These are phyloP conservation scores for Penicillium sp. DNA, from an alignment of 2,329 filamentous ascomycete species.

Conservation along the genomic window DNA sequence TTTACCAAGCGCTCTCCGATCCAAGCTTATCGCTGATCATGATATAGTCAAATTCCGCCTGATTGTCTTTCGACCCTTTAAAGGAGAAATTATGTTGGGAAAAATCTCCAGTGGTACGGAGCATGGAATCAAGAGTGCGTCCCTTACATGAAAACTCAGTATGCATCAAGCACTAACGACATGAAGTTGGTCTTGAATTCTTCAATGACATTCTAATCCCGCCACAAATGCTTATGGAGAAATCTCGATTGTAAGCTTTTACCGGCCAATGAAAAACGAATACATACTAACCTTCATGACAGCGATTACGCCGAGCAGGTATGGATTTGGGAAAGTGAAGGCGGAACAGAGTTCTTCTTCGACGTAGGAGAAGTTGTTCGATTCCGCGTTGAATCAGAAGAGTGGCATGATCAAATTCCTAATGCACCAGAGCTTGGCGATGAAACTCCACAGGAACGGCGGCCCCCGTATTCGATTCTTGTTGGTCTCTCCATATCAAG, in stretches of 20 bases:
- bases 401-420: slow-evolving; percentile 87
- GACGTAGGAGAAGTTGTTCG: slow-evolving; percentile 87
- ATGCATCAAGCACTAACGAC: slow-evolving; percentile 11
- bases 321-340: slow-evolving; percentile 78
- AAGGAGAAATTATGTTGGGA: slow-evolving; percentile 85
- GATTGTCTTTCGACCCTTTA: slow-evolving; percentile 92
- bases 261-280: not conserved
- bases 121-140: slow-evolving; percentile 67
- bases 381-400: slow-evolving; percentile 80
- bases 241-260: slow-evolving; percentile 68
- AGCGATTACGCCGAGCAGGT: slow-evolving; percentile 73
- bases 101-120: slow-evolving; percentile 74
- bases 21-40: slow-evolving; percentile 3
- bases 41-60: slow-evolving; percentile 81
- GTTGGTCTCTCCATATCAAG: slow-evolving; percentile 25
- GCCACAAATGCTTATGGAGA: slow-evolving; percentile 69
- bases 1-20: not conserved
- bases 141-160: slow-evolving; percentile 20
- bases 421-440: slow-evolving; percentile 65
- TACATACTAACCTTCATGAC: slow-evolving; percentile 22
- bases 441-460: slow-evolving; percentile 56
- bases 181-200: slow-evolving; percentile 78
- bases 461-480: slow-evolving; percentile 54
- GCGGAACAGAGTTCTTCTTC: slow-evolving; percentile 74
- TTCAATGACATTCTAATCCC: slow-evolving; percentile 90